Base-by-base conservation (phyloP, 2,329 filamentous ascomycete species). In the Trichothecium sympodiale region DNA sequence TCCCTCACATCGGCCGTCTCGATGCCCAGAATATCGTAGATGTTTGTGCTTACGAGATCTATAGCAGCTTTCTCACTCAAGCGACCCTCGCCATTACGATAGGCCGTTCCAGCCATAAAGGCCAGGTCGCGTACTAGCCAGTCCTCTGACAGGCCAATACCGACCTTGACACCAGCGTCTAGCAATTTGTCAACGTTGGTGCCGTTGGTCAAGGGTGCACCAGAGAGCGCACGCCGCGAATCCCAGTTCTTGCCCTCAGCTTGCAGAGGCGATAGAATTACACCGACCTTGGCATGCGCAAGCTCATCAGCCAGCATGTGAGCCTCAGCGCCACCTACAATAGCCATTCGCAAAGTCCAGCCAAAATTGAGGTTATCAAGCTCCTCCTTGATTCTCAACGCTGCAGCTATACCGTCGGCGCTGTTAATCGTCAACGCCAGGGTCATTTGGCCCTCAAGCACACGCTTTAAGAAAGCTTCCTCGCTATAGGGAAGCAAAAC, bases 161-260 rank as follows among this genome's bases (percentile, higher is more conserved):
- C 77, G 1, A 70, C 62, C 3, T 57, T 49, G 0, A 81, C 77
- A 2, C 76, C 77, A 0, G 75, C 76, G 7, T 66, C 64, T 1
- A 77, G 44, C 1, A 83, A 62, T 10, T 48, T 52, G 41, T 81
- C 74, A 4, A 78, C 57, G 0, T 67, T 66, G 1, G 77, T 81
- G 17, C 76, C 75, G 45, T 80, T 78, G 1, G 76, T 78, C 1
- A 82, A 61, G 1, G 78, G 78, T 5, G 77, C 77, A 2, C 78
- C 78, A 0, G 74, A 69, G 9, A 82, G 59, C 0, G 73, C 67
- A 2, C 77, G 69, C 0, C 74, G 69, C 52, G 77, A 61, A 41
- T 80, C 75, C 78, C 77, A 83, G 0, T 50, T 53, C 3, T 49
- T 52, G 3, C 66, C 63, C 46, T 71, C 74, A 0, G 72, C 66